phyloP scores from a whole-genome alignment of 2,329 filamentous ascomycete species.

The Lachnellula willkommii region DNA sequence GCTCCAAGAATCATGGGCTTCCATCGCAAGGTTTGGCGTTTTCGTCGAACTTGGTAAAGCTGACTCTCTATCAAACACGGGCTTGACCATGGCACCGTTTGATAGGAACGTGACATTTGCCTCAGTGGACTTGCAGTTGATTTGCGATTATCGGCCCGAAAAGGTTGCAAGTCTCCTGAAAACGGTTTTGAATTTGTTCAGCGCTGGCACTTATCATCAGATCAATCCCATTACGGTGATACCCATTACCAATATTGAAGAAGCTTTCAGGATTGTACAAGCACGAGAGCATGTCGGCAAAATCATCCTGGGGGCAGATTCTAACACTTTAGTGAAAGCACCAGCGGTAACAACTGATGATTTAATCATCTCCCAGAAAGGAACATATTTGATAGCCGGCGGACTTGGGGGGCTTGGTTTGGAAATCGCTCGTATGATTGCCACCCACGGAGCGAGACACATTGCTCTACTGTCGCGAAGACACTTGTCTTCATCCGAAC shows the following conservation, averaged over 20 bases:
- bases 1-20: slow-evolving; percentile 39
- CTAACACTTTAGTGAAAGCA: slow-evolving; percentile 5
- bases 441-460: slow-evolving; percentile 11
- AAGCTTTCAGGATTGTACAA: slow-evolving; percentile 13
- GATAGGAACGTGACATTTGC: slow-evolving; percentile 3
- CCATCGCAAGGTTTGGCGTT: slow-evolving; percentile 31
- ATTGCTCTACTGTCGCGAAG: slow-evolving; percentile 13
- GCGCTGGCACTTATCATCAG: slow-evolving; percentile 14
- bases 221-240: slow-evolving; percentile 26
- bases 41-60: slow-evolving; percentile 34
- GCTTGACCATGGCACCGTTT: slow-evolving; percentile 13
- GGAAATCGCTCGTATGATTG: slow-evolving; percentile 13
- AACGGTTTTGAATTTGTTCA: slow-evolving; percentile 7
- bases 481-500: background rate
- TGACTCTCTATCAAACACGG: slow-evolving; percentile 19
- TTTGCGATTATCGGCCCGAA: background rate
- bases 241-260: slow-evolving; percentile 33
- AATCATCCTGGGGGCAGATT: slow-evolving; percentile 10
- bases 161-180: slow-evolving; percentile 15
- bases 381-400: slow-evolving; percentile 24
- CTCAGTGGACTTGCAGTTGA: background rate
- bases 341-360: background rate
- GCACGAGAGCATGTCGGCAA: slow-evolving; percentile 12
- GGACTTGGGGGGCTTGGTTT: slow-evolving; percentile 25
- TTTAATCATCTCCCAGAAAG: slow-evolving; percentile 8